These are phyloP conservation scores for Salix viminalis DNA, from an alignment of 345 rosid species.

Conservation along the genomic window DNA sequence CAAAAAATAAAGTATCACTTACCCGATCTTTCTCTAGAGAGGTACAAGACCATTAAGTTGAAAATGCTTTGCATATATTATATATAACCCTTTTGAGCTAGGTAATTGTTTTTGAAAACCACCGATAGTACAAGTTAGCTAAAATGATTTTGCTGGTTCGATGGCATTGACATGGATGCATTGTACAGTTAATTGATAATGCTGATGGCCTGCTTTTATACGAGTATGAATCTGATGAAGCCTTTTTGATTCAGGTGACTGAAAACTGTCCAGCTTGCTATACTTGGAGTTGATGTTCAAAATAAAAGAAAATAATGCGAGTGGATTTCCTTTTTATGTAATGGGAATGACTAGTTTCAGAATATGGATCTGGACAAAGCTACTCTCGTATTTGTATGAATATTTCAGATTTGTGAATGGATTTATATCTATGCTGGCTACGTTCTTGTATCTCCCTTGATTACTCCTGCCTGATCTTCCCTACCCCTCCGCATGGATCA, in stretches of 20 bases:
- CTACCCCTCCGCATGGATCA: background rate
- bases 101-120: background rate
- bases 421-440: background rate
- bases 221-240: background rate
- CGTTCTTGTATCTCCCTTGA: background rate
- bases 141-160: background rate
- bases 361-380: background rate
- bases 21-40: background rate
- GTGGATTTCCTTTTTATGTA: background rate
- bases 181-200: background rate
- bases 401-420: background rate
- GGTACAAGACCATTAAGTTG: background rate
- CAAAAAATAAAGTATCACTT: background rate
- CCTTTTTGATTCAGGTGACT: conserved; percentile 2
- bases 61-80: background rate
- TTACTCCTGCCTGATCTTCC: background rate
- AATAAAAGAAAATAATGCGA: background rate
- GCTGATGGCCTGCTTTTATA: background rate
- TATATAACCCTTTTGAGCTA: background rate
- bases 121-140: background rate
- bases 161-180: background rate
- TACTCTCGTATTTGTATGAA: background rate
- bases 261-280: background rate
- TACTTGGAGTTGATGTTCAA: conserved; percentile 3
- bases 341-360: background rate